Base-by-base conservation (phyloP, 148 eudicot genomes). In the Cornus controversa region DNA sequence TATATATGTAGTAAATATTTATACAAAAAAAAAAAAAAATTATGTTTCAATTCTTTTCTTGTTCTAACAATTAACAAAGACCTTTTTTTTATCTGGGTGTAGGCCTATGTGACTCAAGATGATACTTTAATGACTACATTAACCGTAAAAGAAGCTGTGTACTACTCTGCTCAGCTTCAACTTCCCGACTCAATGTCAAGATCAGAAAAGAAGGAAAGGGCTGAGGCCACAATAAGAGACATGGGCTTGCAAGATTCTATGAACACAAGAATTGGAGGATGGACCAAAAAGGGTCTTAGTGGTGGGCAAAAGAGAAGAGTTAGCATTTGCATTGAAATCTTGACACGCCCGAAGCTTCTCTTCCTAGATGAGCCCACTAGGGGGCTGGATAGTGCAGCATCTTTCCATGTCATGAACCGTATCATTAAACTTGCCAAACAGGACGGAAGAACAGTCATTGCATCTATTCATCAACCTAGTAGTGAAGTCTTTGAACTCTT, bases 221-320 rank as follows among this genome's bases (percentile, higher is more conserved):
- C 86, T 11, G 86, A 84, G 11, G 28, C 67, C 1, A 74, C 81
- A 11, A 84, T 84, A 20, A 69, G 42, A 72, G 83, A 83, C 5
- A 76, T 83, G 86, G 86, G 86, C 3, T 64, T 83, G 53, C 83
- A 80, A 29, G 86, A 83, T 23, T 67, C 86, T 8, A 73, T 80
- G 74, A 45, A 83, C 78, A 83, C 83, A 23, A 83, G 86, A 60
- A 83, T 83, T 14, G 86, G 86, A 45, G 86, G 86, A 45, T 80
- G 86, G 83, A 77, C 73, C 23, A 73, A 74, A 1, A 83, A 83
- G 27, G 86, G 83, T 18, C 80, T 83, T 0, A 83, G 86, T 25
- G 83, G 86, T 25, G 86, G 86, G 1, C 86, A 83, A 22, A 83
- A 83, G 83, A 76, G 86, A 62, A 76, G 86, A 73, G 86, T 83